Conservation (phyloP, 2,329 filamentous ascomycete species). For the Aureobasidium subglaciale region DNA sequence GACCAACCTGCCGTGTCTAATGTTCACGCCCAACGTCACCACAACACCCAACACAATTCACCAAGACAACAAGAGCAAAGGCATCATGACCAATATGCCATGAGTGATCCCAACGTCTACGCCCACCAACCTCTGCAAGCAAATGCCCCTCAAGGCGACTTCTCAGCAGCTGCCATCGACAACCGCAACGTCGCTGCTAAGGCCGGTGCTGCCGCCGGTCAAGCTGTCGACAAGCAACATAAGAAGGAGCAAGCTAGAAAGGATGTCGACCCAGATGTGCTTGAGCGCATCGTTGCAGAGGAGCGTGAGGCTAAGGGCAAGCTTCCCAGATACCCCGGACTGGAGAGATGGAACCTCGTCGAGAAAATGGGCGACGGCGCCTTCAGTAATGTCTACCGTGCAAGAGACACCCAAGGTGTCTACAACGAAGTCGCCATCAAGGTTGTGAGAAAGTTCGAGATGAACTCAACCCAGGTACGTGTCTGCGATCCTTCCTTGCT, state of each 20-base stretch:
- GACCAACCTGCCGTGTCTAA: slow-evolving; percentile 56
- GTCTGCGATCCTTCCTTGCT: slow-evolving; percentile 25
- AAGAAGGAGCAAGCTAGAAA: slow-evolving; percentile 41
- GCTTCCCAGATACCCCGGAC: slow-evolving; percentile 75
- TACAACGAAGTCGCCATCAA: slow-evolving; percentile 89
- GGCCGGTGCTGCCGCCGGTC: slow-evolving; percentile 58
- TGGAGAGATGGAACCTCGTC: slow-evolving; percentile 76
- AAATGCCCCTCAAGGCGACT: slow-evolving; percentile 47
- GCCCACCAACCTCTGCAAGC: slow-evolving; percentile 47
- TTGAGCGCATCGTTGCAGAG: slow-evolving; percentile 82
- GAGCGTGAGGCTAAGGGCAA: slow-evolving; percentile 81
- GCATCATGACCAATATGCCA: slow-evolving; percentile 37
- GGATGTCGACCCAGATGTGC: slow-evolving; percentile 55
- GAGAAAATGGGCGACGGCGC: slow-evolving; percentile 99
- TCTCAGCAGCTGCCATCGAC: slow-evolving; percentile 55
- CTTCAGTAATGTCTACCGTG: slow-evolving; percentile 97
- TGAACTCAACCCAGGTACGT: slow-evolving; percentile 92
- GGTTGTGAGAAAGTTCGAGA: slow-evolving; percentile 96
- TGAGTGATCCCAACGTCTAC: slow-evolving; percentile 56
- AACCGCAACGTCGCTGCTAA: slow-evolving; percentile 61
- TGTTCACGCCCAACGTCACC: slow-evolving; percentile 50
- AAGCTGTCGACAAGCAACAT: slow-evolving; percentile 57
- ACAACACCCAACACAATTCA: slow-evolving; percentile 46
- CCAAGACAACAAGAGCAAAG: slow-evolving; percentile 23
- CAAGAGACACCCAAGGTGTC: slow-evolving; percentile 65